phyloP scores from a whole-genome alignment of 768 basidiomycete genomes.

The Lentinula detonsa region DNA sequence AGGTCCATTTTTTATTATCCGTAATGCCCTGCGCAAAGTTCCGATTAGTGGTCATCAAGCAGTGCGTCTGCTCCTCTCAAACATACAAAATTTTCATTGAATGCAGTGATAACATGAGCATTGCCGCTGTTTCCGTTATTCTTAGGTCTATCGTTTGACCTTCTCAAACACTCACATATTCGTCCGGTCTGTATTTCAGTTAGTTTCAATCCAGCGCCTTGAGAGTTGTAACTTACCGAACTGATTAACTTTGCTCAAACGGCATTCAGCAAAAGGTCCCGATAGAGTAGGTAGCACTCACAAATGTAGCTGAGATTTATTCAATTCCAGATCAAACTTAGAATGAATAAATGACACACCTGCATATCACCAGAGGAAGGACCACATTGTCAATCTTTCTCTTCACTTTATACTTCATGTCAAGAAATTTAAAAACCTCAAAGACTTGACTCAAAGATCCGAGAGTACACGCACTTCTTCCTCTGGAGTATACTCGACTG shows the following conservation, averaged over 20 bases:
- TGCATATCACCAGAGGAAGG: constrained; percentile 43
- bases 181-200: constrained; percentile 37
- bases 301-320: constrained; percentile 35
- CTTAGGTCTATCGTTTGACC: background rate
- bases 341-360: constrained; percentile 23
- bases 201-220: background rate
- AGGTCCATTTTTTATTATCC: constrained; percentile 49
- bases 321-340: background rate
- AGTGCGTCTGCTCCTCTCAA: constrained; percentile 9
- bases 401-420: constrained; percentile 23
- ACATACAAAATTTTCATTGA: constrained; percentile 46
- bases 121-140: constrained; percentile 35
- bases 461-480: constrained; percentile 35
- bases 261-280: constrained; percentile 2
- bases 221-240: constrained; percentile 26
- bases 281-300: constrained; percentile 20
- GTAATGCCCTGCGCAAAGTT: constrained; percentile 34
- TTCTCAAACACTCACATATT: constrained; percentile 34
- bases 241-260: constrained; percentile 31
- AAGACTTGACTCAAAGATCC: background rate
- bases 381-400: constrained; percentile 48
- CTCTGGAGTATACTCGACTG: constrained; percentile 40
- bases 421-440: background rate
- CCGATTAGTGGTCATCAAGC: background rate
- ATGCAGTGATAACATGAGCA: constrained; percentile 44